Conservation (phyloP, 2,329 filamentous ascomycete species). For the Myriosclerotinia curreyana region DNA sequence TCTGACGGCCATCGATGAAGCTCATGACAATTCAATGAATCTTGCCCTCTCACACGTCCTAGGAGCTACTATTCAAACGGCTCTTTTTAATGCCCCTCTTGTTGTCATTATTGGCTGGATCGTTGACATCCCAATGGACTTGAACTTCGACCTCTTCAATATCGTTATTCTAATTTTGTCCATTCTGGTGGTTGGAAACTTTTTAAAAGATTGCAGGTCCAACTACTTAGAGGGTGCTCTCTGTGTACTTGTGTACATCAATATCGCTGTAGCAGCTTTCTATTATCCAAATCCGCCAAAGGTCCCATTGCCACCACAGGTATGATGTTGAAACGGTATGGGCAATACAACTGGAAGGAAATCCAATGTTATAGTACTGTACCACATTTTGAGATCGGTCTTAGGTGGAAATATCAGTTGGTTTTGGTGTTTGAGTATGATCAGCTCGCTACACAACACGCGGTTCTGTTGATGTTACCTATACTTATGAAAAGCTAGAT, state of each 20-base stretch:
- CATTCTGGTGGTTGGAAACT: slow-evolving; percentile 83
- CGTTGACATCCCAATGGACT: slow-evolving; percentile 64
- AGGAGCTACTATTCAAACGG: slow-evolving; percentile 83
- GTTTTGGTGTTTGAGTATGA: background rate
- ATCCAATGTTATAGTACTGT: background rate
- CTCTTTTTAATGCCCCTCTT: slow-evolving; percentile 81
- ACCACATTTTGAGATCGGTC: background rate
- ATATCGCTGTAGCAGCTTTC: slow-evolving; percentile 57
- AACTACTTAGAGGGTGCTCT: slow-evolving; percentile 87
- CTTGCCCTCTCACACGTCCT: slow-evolving; percentile 32
- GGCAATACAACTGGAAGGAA: background rate
- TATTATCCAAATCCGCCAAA: slow-evolving; percentile 50
- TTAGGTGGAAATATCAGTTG: background rate
- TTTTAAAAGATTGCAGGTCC: slow-evolving; percentile 81
- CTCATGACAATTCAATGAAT: slow-evolving; percentile 71
- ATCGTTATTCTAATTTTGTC: slow-evolving; percentile 73
- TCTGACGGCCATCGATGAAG: slow-evolving; percentile 79
- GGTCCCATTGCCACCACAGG: background rate
- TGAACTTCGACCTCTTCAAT: slow-evolving; percentile 87
- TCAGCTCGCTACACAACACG: background rate
- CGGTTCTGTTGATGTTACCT: background rate
- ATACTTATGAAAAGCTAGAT: too few species aligned
- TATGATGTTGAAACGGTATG: background rate
- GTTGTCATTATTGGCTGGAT: slow-evolving; percentile 84
- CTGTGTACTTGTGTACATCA: slow-evolving; percentile 65